Evolutionary conservation across 495 filamentous ascomycete genomes (phyloP), one percentile per base, ranked within the genome.

Genomic region (Aspergillus hancockii): DNA sequence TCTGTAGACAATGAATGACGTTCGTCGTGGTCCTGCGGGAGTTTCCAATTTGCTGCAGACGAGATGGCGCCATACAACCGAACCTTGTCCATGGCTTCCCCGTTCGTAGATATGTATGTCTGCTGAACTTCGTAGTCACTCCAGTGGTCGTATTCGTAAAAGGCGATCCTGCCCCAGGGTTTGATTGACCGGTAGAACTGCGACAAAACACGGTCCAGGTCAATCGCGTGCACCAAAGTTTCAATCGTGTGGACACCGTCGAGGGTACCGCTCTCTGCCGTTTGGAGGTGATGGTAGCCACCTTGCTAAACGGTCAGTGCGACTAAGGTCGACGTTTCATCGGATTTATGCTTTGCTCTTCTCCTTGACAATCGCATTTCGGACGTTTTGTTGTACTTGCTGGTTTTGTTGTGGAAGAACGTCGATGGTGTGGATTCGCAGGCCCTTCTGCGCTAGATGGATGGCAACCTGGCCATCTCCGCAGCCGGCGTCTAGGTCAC

Each of bases 211-310:
- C 63, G 68, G 30, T 69, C 61, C 3, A 77, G 75, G 32, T 85
- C 77, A 0, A 73, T 80, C 10, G 83, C 81, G 63, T 86, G 82
- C 13, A 84, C 83, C 25, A 85, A 75, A 0, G 82, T 85, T 61
- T 86, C 83, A 74, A 84, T 83, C 1, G 82, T 84, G 61, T 85
- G 86, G 49, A 80, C 64, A n/a, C 82, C 83, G 54, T 84, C 79
- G 43, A 81, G 72, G 0, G 74, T 77, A 10, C 60, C 64, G 40
- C 61, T 51, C 8, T 59, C 46, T 34, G 81, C 67, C 7, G 54
- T 49, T 6, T 78, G 65, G 1, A 86, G 72, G 58, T 84, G 69
- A 62, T 85, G 82, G 64, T 85, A 86, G 65, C 85, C 79, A 59
- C 73, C 79, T 56, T 69, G 71, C 13, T 66, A 65, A 13, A 79